These are phyloP conservation scores for Starmerella gropengiesseri DNA, from an alignment of 805 yeast species.

Conservation along the genomic window DNA sequence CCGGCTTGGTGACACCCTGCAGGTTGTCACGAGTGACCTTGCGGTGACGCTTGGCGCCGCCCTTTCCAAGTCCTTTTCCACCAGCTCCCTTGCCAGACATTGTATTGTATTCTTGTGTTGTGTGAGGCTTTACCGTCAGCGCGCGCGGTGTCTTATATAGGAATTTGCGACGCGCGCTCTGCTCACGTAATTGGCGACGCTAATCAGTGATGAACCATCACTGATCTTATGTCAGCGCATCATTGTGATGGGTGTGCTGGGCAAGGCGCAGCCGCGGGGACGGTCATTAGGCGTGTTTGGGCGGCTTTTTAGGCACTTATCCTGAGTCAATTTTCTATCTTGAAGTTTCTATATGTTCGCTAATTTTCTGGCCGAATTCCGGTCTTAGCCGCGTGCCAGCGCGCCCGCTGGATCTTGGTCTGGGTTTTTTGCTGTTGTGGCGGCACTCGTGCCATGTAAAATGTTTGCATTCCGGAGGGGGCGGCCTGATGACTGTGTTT, in stretches of 20 bases:
- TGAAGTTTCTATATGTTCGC: not conserved
- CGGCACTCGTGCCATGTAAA: not conserved
- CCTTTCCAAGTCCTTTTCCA: conserved; percentile 99
- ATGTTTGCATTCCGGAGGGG: not conserved
- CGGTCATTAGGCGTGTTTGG: not conserved
- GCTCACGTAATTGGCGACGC: conserved; percentile 14
- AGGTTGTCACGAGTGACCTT: conserved; percentile 98
- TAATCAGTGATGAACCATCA: conserved; percentile 21
- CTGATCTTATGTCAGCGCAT: conserved; percentile 18
- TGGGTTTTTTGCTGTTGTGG: not conserved
- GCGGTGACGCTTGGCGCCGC: conserved; percentile 99
- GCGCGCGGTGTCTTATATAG: conserved; percentile 17
- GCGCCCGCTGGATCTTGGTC: not conserved
- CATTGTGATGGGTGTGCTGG: not conserved
- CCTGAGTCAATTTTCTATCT: not conserved
- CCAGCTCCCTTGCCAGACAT: conserved; percentile 99
- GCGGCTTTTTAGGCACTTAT: not conserved
- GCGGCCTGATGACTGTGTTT: conserved; percentile 1
- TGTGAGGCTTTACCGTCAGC: no score
- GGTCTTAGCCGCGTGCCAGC: not conserved
- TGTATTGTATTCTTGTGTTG: conserved; percentile 25
- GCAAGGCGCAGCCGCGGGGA: not conserved
- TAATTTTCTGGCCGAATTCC: not conserved
- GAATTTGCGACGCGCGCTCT: not conserved
- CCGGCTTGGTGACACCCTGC: conserved; percentile 99